Evolutionary conservation across 305 asterid species (phyloP).

Genomic region (Rubia peregrina): DNA sequence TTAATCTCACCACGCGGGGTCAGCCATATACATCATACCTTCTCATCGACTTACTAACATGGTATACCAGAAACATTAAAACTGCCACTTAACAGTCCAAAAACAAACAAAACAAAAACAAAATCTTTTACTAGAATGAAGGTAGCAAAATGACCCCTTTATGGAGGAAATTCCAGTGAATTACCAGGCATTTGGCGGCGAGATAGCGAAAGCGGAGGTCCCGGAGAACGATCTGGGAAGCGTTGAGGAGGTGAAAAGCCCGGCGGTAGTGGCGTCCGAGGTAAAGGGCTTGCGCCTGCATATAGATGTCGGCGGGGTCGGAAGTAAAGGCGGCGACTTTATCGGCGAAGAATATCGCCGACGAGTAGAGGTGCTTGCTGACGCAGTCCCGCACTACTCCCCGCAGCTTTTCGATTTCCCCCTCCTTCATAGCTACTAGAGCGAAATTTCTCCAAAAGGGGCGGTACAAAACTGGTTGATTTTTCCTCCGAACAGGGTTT

Average conservation of each 20-base stretch:
- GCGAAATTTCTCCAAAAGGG: neutral
- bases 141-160: neutral
- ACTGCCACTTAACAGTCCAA: neutral
- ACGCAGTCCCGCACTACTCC: conserved; percentile 96
- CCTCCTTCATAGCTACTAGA: conserved; percentile 56
- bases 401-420: conserved; percentile 78
- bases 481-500: neutral
- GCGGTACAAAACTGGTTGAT: neutral
- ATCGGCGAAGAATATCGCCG: conserved; percentile 96
- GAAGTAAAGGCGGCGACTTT: conserved; percentile 94
- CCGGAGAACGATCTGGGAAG: conserved; percentile 82
- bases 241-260: conserved; percentile 92
- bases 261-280: conserved; percentile 94
- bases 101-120: neutral
- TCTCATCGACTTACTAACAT: neutral
- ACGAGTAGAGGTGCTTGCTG: conserved; percentile 92
- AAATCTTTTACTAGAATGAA: neutral
- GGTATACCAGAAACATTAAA: neutral
- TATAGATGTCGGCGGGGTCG: conserved; percentile 94
- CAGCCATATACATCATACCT: neutral
- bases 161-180: neutral
- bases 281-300: conserved; percentile 99
- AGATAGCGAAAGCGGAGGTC: conserved; percentile 96
- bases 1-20: neutral
- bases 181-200: conserved; percentile 93